Base-by-base conservation (phyloP, 2,329 filamentous ascomycete species). In the Talaromyces verruculosus region DNA sequence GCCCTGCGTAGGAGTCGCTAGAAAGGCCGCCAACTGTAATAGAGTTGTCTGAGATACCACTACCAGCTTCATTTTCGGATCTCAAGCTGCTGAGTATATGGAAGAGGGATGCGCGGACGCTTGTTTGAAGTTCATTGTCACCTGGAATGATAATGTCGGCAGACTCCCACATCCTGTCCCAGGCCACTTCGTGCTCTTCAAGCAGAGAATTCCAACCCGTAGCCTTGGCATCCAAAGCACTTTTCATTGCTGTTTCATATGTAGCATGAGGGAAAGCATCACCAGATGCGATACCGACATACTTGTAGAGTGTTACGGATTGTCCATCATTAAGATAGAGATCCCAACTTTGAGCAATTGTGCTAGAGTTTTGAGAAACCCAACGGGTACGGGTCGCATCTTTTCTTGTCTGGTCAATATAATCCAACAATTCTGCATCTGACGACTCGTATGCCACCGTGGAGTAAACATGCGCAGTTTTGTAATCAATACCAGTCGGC, bases 21-120 rank as follows among this genome's bases (percentile, higher is more conserved):
- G 81, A 83, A 17, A 89, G 75, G 1, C 87, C 87, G 64, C 86
- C 84, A n/a, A 89, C 87, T 5, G 85, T 84, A 2, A 88, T 78
- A 13, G 77, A 72, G 1, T 79, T 76, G 65, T 82, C 82, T 67
- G 82, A 80, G 1, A 81, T 79, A 33, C 78, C 78, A n/a, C 19
- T n/a, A 10, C 72, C 70, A 10, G 84, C 74, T 5, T 83, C 82
- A 69, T 84, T 84, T 0, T 76, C 72, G 57, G 75, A 82, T 67
- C 82, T 75, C 66, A 66, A 80, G 73, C 72, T 82, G 74, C 70
- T 76, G n/a, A 77, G 72, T 3, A 75, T 69, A 22, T 66, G 61
- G 45, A 62, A 65, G 19, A 63, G 41, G 2, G 62, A 64, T 35
- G 61, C 65, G 15, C 65, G 43, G n/a, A 63, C 59, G 30, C 63